These are phyloP conservation scores for Flueggea neowawraea DNA, from an alignment of 441 rosid genomes.

Conservation along the genomic window DNA sequence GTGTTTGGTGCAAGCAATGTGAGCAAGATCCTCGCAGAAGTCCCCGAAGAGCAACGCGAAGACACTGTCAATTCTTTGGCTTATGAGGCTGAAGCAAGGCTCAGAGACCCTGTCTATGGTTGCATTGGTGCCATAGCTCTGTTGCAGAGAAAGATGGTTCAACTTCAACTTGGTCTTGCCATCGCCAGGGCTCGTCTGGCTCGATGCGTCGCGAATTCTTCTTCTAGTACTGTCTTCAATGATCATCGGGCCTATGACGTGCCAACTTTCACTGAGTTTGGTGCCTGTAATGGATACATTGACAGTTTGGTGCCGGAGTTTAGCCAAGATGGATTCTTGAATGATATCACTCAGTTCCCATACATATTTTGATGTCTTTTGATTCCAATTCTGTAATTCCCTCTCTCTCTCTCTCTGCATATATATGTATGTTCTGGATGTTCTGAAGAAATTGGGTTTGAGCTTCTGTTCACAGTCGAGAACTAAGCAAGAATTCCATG, in stretches of 20 bases:
- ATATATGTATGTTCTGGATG: not conserved
- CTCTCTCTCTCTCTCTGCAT: not conserved
- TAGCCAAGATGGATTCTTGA: constrained; percentile 30
- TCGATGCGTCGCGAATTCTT: constrained; percentile 31
- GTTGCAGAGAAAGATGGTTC: constrained; percentile 66
- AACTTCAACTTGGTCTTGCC: constrained; percentile 80
- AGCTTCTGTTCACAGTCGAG: too few relatives aligned
- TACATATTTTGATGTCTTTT: constrained; percentile 26
- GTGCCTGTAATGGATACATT: constrained; percentile 42
- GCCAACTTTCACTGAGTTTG: constrained; percentile 19
- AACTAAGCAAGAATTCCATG: too few relatives aligned
- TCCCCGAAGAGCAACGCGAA: constrained; percentile 85
- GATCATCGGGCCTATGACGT: constrained; percentile 12
- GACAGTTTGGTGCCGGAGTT: constrained; percentile 39
- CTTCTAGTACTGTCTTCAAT: constrained; percentile 11
- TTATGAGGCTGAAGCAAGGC: constrained; percentile 90
- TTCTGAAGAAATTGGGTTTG: too few relatives aligned
- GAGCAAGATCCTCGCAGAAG: constrained; percentile 78
- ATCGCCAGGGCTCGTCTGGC: constrained; percentile 73
- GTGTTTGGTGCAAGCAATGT: constrained; percentile 96
- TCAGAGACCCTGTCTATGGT: constrained; percentile 85
- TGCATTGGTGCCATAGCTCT: constrained; percentile 91
- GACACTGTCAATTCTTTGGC: constrained; percentile 86
- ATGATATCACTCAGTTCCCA: constrained; percentile 47
- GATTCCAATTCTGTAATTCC: too few relatives aligned